These are phyloP conservation scores for Isoetes taiwanensis DNA, from an alignment of 75 land plant species.

Conservation along the genomic window DNA sequence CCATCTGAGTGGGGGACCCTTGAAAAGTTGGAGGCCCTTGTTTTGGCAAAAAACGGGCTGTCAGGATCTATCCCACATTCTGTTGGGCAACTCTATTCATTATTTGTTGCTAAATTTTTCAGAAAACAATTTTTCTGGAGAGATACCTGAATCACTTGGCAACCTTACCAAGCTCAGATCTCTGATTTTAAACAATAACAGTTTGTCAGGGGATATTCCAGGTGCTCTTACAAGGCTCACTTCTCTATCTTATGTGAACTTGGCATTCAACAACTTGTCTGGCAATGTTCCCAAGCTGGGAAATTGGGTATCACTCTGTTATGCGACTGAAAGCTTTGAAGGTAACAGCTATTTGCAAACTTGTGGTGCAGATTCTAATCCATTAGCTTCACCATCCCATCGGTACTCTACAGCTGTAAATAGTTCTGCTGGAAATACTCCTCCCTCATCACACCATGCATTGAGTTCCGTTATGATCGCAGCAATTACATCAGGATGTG, in stretches of 20 bases:
- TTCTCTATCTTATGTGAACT: constrained; percentile 30
- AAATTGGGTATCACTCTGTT: background rate
- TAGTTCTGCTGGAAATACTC: too few relatives aligned
- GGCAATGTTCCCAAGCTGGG: constrained; percentile 31
- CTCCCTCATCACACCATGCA: background rate
- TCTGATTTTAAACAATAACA: constrained; percentile 34
- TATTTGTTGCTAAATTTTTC: constrained; percentile 34
- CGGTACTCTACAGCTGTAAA: too few relatives aligned
- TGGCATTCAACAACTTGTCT: constrained; percentile 72
- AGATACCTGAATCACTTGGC: constrained; percentile 37
- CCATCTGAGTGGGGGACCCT: too few relatives aligned
- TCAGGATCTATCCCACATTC: constrained; percentile 32
- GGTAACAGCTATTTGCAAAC: background rate
- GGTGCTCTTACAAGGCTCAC: constrained; percentile 32
- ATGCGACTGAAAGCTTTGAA: background rate
- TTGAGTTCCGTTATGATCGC: background rate
- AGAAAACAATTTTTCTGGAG: constrained; percentile 39
- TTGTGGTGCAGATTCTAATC: too few relatives aligned
- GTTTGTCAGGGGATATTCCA: constrained; percentile 55
- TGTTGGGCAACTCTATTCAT: constrained; percentile 21
- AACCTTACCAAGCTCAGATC: constrained; percentile 25
- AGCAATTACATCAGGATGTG: constrained; percentile 3
- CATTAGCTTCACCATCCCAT: too few relatives aligned
- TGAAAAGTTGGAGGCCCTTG: constrained; percentile 23
- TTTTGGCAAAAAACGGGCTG: constrained; percentile 37